Conservation (phyloP, 2,329 filamentous ascomycete species). For the Alternaria brassicicola region DNA sequence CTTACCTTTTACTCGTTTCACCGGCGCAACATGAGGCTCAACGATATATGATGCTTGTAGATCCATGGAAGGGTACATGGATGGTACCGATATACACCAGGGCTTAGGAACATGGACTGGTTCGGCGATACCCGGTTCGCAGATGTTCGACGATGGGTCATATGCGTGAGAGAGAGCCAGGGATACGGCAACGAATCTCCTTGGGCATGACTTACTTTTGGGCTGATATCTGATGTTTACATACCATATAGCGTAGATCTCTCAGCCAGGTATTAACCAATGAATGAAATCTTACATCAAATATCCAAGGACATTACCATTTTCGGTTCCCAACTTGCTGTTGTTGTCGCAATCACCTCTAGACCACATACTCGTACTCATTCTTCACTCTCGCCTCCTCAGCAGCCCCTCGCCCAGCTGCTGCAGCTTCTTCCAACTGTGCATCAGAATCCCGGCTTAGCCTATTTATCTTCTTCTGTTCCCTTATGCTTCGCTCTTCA, state of each 20-base stretch:
- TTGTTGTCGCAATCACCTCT: neutral
- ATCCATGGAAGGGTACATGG: neutral
- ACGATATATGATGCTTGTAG: conserved; percentile 14
- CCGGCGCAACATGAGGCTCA: conserved; percentile 2
- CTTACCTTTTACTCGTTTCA: neutral
- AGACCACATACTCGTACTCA: neutral
- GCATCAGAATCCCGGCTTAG: neutral
- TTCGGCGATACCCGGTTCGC: neutral
- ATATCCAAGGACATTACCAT: neutral
- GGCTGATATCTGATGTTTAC: neutral
- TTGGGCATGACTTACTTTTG: conserved; percentile 1
- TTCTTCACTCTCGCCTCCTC: neutral
- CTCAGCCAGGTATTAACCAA: neutral
- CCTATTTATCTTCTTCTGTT: neutral
- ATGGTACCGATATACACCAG: conserved; percentile 4
- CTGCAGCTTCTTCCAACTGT: neutral
- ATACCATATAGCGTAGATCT: conserved; percentile 2
- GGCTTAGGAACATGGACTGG: neutral
- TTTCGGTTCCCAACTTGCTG: neutral
- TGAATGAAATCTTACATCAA: neutral
- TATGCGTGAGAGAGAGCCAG: neutral
- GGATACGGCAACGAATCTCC: conserved; percentile 7
- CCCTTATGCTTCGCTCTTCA: neutral
- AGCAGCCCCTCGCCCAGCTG: neutral
- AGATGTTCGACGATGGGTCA: neutral